Conservation (phyloP, 257 asterid species). For the Cruciata laevipes region DNA sequence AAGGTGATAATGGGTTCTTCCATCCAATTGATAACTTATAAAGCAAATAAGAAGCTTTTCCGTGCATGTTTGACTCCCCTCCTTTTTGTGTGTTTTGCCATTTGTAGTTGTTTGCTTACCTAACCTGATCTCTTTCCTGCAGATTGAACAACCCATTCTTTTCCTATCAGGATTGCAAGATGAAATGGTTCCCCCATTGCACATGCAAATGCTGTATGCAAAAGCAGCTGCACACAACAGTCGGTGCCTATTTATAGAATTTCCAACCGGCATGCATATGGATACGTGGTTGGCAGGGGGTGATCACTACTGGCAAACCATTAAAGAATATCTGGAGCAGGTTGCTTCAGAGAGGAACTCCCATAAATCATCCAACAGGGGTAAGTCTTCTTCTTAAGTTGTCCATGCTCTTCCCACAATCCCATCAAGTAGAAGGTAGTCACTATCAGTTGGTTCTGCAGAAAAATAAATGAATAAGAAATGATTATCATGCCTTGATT, state of each 20-base stretch:
- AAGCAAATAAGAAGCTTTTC: background rate
- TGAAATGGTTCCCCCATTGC: slow-evolving; percentile 93
- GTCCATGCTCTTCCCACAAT: background rate
- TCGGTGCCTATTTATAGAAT: slow-evolving; percentile 64
- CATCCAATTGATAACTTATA: background rate
- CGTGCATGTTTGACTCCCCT: background rate
- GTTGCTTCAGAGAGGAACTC: slow-evolving; percentile 43
- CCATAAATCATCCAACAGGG: slow-evolving; percentile 31
- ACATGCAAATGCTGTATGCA: slow-evolving; percentile 89
- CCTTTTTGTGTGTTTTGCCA: background rate
- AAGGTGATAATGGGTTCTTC: background rate
- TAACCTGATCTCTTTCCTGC: slow-evolving; percentile 24
- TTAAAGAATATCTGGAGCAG: slow-evolving; percentile 60
- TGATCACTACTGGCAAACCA: slow-evolving; percentile 78
- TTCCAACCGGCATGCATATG: slow-evolving; percentile 96
- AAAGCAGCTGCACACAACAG: slow-evolving; percentile 81
- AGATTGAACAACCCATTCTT: slow-evolving; percentile 84
- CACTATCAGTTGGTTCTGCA: background rate
- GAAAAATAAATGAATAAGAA: background rate
- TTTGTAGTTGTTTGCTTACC: slow-evolving; percentile 2
- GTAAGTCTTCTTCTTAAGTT: slow-evolving; percentile 29
- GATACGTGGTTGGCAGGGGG: slow-evolving; percentile 95
- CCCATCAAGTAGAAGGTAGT: background rate
- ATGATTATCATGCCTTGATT: background rate
- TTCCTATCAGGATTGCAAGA: slow-evolving; percentile 92